Evolutionary conservation across 2,329 filamentous ascomycete species (phyloP), one percentile per base, ranked within the genome.

Genomic region (Coniosporium uncinatum): DNA sequence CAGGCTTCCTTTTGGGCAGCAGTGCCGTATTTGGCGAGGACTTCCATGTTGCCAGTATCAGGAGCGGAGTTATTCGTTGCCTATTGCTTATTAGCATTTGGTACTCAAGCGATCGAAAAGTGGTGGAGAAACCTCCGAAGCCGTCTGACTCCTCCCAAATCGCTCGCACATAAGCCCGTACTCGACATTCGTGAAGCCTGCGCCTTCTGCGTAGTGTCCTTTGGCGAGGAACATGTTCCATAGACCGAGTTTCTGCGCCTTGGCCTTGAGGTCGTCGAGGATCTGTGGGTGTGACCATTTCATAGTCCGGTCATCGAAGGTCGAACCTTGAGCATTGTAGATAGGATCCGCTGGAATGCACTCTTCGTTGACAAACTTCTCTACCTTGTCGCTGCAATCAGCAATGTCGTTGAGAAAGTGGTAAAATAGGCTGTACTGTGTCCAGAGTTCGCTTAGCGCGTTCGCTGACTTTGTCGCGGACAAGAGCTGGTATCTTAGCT

Each of bases 201-300:
- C 89, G 1, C 89, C 94, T 69, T 96, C 88, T 63, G 84, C 88
- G 76, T 95, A 97, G 68, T 96, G 89, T 54, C 83, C 89, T 71
- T 86, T 91, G 49, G 93, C 88, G 52, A 98, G 68, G 74, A 98
- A 98, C 83, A 98, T 86, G 69, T 98, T 98, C 93, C 93, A 98
- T 35, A 98, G 75, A 2, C 91, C 93, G 19, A 95, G 76, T 52
- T 84, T 76, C 57, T 75, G 78, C 34, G 91, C 93, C 63, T 89
- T 86, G 49, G 69, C 72, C 76, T 97, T 97, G 53, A 98, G 77
- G 42, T 94, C 83, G 52, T 97, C 93, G 46, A 98, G 78, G 54
- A 97, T 75, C 35, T 75, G 61, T 1, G 93, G 90, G 61, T 94
- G 85, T 29, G 73, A 67, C n/a, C n/a, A n/a, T n/a, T n/a, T n/a